Evolutionary conservation across 345 rosid species (phyloP), one percentile per base, ranked within the genome.

Genomic region (Gossypium stocksii): DNA sequence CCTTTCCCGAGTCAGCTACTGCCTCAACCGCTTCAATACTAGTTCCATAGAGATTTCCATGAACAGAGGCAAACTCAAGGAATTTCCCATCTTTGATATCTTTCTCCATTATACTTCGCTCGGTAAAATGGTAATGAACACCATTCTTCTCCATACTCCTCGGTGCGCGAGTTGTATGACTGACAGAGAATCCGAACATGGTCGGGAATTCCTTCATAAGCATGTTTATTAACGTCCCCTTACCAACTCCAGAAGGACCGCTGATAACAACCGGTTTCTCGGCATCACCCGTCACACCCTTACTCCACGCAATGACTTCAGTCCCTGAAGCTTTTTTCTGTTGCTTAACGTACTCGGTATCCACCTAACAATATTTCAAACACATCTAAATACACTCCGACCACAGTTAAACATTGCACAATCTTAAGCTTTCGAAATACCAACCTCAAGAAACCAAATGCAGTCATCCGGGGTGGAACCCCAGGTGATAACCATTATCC

Each of bases 211-310:
- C 94, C 80, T 82, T 71, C 98, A 78, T 87, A 34, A 94, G 97
- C 87, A 82, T 86, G 22, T 87, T 45, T 71, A 87, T 90, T 45
- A 91, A 77, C 22, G 97, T 93, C 60, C 97, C 97, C 82, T 91
- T 93, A 2, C 98, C 98, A 19, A 93, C 97, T 13, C 94, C 96
- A 20, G 97, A 94, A 74, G 98, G 98, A 77, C 94, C 98, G 29
- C 91, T 91, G 15, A 94, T 91, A 66, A 94, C 94, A 70, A 94
- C n/a, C 1, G 94, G 93, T 75, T 74, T 89, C 87, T 91, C 85
- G 15, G 83, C 88, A 77, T 81, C 77, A 77, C 97, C 97, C 8
- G 69, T 76, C 56, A 86, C 86, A 54, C 94, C 98, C 80, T 87
- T 91, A 82, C 97, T 91, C 97, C 94, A 94, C 22, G 94, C 94